Evolutionary conservation across 2,329 filamentous ascomycete species (phyloP).

Genomic region (Akanthomyces lecanii): DNA sequence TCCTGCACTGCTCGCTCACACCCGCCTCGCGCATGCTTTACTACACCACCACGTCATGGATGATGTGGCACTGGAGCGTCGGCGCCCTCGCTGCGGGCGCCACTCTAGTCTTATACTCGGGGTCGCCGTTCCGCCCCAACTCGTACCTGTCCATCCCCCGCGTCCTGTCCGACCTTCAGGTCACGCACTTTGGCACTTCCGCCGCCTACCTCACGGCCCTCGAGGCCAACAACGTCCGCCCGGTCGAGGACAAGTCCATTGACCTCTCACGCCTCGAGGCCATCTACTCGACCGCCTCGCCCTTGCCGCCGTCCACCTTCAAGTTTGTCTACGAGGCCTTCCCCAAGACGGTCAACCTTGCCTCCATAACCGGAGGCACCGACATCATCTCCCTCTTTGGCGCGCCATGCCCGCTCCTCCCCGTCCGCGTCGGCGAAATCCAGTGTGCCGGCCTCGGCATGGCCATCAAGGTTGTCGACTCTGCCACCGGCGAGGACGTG

Average conservation of each 20-base stretch:
- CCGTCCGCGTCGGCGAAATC: conserved; percentile 69
- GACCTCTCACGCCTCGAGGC: conserved; percentile 66
- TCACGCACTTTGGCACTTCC: conserved; percentile 92
- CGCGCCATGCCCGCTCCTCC: conserved; percentile 71
- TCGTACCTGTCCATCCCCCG: conserved; percentile 78
- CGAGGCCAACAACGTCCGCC: conserved; percentile 68
- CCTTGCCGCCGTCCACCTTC: conserved; percentile 89
- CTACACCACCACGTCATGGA: conserved; percentile 94
- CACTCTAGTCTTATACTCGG: conserved; percentile 84
- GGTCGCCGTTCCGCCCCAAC: conserved; percentile 79
- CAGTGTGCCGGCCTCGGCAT: conserved; percentile 76
- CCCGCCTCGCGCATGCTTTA: conserved; percentile 76
- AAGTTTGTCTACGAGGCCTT: conserved; percentile 83
- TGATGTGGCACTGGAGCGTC: conserved; percentile 99
- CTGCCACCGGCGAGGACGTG: conserved; percentile 51
- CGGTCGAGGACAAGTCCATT: conserved; percentile 48
- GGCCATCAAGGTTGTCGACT: conserved; percentile 62
- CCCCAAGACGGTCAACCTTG: conserved; percentile 74
- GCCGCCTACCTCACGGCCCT: conserved; percentile 90
- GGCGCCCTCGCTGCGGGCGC: conserved; percentile 79
- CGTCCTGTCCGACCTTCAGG: conserved; percentile 72
- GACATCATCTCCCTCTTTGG: conserved; percentile 97
- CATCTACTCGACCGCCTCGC: conserved; percentile 92
- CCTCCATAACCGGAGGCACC: conserved; percentile 90
- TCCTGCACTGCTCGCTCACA: conserved; percentile 77